Evolutionary conservation across 805 yeast species (phyloP).

Genomic region (Saccharomycopsis capsularis): DNA sequence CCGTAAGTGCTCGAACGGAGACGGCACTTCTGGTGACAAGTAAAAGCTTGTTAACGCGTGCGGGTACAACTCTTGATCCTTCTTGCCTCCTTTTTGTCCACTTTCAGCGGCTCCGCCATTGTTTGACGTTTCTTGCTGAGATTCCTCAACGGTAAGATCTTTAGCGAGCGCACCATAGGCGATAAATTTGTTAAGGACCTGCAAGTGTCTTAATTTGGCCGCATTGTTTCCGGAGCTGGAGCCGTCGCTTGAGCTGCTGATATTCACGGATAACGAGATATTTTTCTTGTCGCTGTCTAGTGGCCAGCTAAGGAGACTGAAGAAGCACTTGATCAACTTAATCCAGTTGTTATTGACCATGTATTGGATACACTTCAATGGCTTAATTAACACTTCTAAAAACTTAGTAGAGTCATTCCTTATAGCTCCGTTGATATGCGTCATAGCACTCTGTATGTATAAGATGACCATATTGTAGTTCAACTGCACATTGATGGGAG

Average conservation of each 20-base stretch:
- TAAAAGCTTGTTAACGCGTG: conserved; percentile 49
- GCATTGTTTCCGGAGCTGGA: conserved; percentile 25
- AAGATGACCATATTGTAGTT: conserved; percentile 40
- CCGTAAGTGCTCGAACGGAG: conserved; percentile 58
- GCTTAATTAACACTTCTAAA: conserved; percentile 45
- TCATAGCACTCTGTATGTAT: conserved; percentile 85
- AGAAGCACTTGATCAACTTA: conserved; percentile 59
- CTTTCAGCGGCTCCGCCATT: background rate
- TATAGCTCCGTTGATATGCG: conserved; percentile 75
- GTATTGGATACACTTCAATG: conserved; percentile 40
- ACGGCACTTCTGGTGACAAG: conserved; percentile 48
- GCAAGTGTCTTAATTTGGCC: conserved; percentile 37
- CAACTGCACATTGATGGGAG: conserved; percentile 14
- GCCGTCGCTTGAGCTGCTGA: conserved; percentile 20
- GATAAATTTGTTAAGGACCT: conserved; percentile 27
- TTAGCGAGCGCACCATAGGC: conserved; percentile 17
- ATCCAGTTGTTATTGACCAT: conserved; percentile 59
- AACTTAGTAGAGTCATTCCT: conserved; percentile 70
- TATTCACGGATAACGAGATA: conserved; percentile 28
- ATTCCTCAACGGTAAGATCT: background rate
- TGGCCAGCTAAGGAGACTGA: conserved; percentile 73
- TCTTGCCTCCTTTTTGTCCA: conserved; percentile 16
- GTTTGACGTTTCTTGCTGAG: background rate
- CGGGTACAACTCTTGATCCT: conserved; percentile 18
- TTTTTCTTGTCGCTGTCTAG: conserved; percentile 24